Evolutionary conservation across 2,329 filamentous ascomycete genomes (phyloP).

Genomic region (Pseudogymnoascus sp.): DNA sequence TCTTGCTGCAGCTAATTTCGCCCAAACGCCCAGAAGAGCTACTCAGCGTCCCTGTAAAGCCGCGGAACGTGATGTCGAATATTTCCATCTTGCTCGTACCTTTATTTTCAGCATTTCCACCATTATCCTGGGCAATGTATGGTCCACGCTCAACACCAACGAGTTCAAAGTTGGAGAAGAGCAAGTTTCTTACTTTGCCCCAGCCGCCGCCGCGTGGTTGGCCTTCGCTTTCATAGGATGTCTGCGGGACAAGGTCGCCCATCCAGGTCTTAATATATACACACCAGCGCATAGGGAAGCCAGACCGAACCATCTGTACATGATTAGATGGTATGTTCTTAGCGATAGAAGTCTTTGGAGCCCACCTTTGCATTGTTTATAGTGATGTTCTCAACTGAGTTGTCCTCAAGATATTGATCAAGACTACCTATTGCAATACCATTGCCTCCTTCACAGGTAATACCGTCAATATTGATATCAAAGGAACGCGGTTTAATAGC

Average conservation of each 20-base stretch:
- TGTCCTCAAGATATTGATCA: constrained; percentile 47
- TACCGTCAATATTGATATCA: constrained; percentile 39
- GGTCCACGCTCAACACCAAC: constrained; percentile 36
- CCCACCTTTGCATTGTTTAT: constrained; percentile 39
- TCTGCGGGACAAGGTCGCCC: constrained; percentile 37
- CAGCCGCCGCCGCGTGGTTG: constrained; percentile 43
- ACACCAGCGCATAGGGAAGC: constrained; percentile 32
- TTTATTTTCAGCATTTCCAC: constrained; percentile 39
- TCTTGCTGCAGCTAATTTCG: constrained; percentile 37
- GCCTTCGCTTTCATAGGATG: constrained; percentile 39
- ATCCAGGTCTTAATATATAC: constrained; percentile 51
- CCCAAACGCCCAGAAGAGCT: constrained; percentile 27
- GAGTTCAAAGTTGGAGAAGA: constrained; percentile 43
- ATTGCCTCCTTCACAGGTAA: constrained; percentile 43
- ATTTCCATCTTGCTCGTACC: constrained; percentile 44
- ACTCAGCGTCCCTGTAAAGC: constrained; percentile 41
- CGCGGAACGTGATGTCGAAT: constrained; percentile 39
- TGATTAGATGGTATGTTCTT: neutral
- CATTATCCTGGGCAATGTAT: constrained; percentile 38
- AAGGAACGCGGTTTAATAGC: constrained; percentile 48
- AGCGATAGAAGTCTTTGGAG: constrained; percentile 28
- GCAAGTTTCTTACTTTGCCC: constrained; percentile 42
- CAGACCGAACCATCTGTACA: neutral
- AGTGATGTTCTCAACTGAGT: constrained; percentile 39
- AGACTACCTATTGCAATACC: constrained; percentile 47